Percentiles rank a stretch among this genome's conserved stretches.
Evolutionary conservation across 768 basidiomycete species (phyloP).

Genomic region (Mycena galopus): DNA sequence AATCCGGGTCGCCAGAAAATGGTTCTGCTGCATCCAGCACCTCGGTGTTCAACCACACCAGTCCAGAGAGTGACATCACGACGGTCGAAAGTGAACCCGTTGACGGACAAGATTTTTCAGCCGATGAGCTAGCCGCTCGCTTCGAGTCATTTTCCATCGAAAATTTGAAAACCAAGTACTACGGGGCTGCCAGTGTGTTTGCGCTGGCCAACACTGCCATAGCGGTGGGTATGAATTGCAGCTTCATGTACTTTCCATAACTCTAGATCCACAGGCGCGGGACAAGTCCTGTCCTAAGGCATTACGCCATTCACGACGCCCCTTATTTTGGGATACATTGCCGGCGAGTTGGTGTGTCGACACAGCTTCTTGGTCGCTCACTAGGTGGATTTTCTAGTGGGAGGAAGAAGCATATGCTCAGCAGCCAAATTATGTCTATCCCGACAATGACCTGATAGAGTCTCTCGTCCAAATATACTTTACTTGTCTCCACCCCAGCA

Average conservation of each 20-base stretch:
- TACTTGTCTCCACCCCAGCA: no score
- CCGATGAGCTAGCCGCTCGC: not conserved
- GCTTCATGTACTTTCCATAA: constrained; percentile 39
- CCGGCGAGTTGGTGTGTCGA: constrained; percentile 16
- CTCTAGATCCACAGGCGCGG: not conserved
- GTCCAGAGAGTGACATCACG: not conserved
- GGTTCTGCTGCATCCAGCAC: not conserved
- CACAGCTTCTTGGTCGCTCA: no score
- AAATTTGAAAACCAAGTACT: constrained; percentile 41
- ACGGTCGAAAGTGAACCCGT: not conserved
- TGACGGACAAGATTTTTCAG: not conserved
- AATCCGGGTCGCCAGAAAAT: not conserved
- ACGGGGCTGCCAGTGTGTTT: constrained; percentile 57
- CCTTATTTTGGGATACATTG: constrained; percentile 35
- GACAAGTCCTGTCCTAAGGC: constrained; percentile 14
- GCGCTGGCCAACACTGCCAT: constrained; percentile 58
- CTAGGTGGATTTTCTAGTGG: no score
- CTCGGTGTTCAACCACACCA: not conserved
- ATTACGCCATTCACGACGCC: not conserved
- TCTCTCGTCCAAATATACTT: no score
- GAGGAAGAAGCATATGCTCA: no score
- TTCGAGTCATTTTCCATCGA: not conserved
- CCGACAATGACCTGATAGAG: no score
- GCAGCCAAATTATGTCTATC: no score
- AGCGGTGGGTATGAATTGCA: constrained; percentile 45